Conservation (phyloP, 805 yeast species). For the Maudiozyma saulgeensis region DNA sequence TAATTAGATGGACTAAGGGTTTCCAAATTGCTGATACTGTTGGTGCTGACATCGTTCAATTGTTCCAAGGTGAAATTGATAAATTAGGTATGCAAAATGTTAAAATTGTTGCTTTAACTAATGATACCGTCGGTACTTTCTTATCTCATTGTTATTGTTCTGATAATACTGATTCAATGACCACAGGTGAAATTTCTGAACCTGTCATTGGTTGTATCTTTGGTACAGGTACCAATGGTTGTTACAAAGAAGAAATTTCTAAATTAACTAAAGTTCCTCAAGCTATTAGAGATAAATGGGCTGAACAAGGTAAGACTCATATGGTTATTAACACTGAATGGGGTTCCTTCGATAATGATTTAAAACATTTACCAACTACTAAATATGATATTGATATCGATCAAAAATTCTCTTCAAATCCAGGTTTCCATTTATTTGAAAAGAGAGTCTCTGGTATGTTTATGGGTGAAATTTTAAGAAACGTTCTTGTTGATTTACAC, state of each 20-base stretch:
- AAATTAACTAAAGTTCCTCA: constrained; percentile 63
- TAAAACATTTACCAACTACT: constrained; percentile 67
- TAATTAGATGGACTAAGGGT: constrained; percentile 95
- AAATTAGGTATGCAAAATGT: constrained; percentile 45
- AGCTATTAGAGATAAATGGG: constrained; percentile 30
- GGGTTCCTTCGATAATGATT: constrained; percentile 91
- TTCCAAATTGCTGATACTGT: constrained; percentile 78
- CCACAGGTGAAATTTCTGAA: constrained; percentile 52
- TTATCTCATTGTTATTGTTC: constrained; percentile 79
- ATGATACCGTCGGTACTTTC: constrained; percentile 92
- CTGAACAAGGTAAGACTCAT: constrained; percentile 40
- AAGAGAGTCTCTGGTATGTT: constrained; percentile 89
- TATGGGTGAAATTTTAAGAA: constrained; percentile 80
- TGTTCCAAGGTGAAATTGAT: constrained; percentile 64
- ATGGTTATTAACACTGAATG: constrained; percentile 95
- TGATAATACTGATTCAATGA: constrained; percentile 35
- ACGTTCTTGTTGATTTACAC: constrained; percentile 59
- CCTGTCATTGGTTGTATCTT: constrained; percentile 85
- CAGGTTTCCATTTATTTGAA: constrained; percentile 85
- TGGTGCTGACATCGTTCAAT: constrained; percentile 68
- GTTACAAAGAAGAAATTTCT: constrained; percentile 70
- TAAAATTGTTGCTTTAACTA: constrained; percentile 76
- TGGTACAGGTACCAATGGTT: constrained; percentile 98
- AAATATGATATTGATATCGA: constrained; percentile 69
- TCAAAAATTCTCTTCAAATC: constrained; percentile 57